Base-by-base conservation (phyloP, 2,329 filamentous ascomycete genomes). In the Waltergamsia citrina region DNA sequence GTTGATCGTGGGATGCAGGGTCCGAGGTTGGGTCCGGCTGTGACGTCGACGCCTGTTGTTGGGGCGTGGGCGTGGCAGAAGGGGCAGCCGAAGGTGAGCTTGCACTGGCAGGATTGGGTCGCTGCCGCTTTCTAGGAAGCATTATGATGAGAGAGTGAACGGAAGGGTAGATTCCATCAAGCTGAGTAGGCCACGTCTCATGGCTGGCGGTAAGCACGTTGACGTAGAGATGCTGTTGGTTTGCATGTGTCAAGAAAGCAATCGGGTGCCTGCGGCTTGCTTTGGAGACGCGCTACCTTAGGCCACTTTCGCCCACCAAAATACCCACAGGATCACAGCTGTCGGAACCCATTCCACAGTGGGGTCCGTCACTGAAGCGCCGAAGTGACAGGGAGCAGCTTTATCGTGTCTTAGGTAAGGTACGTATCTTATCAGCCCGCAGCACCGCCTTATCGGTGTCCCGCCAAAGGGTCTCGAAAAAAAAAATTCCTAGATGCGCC, bases 91-190 rank as follows among this genome's bases (percentile, higher is more conserved):
- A 31, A n/a, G 33, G 28, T n/a, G 24, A 16, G n/a, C 16, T 29
- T 15, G 28, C 14, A 17, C 31, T 15, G 21, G 28, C 21, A 11
- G 36, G 35, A 20, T 40, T 34, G 5, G 33, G 35, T 6, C 35
- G 32, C 21, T 38, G 38, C 17, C 38, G 26, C 29, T 40, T 40
- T 6, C 38, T 10, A 12, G 38, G 38, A 23, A 38, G 25, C 38
- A 40, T 40, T 17, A 32, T 40, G 29, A 23, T n/a, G 18, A 21
- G 16, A 9, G 12, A 21, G 11, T 12, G 29, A 7, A 12, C 9
- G 16, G 12, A 15, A 21, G 12, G 29, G 23, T 5, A 18, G 15
- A 8, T n/a, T 32, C 29, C 29, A 32, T 32, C 11, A 20, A 22
- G 17, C 18, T 20, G 20, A 21, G 17, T 14, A 8, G 28, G 28